Conservation (phyloP, 192 early-diverging fungal genomes). For the Chytriomyces sp. region DNA sequence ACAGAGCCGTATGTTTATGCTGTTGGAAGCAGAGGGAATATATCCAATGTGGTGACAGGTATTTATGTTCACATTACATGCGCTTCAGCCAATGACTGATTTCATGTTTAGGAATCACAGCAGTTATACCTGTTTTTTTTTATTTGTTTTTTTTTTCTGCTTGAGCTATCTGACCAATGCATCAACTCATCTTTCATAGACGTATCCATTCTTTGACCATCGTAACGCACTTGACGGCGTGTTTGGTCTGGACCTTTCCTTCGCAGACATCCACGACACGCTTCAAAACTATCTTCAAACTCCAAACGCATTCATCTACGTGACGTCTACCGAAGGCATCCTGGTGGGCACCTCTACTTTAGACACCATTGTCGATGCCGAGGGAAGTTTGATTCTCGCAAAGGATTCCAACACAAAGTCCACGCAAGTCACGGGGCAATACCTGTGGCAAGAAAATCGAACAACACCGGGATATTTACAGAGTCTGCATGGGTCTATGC, state of each 20-base stretch:
- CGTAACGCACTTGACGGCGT: neutral
- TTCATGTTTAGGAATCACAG: neutral
- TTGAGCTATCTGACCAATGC: neutral
- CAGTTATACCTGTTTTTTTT: no score
- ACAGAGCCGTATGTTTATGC: slow-evolving; percentile 7
- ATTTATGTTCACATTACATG: no score
- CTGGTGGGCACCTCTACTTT: no score
- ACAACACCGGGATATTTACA: no score
- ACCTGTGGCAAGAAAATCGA: no score
- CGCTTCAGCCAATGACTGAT: neutral
- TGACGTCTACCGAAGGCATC: neutral
- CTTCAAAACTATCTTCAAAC: neutral
- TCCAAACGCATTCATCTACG: slow-evolving; percentile 5
- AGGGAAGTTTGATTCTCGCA: no score
- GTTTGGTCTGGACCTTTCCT: neutral
- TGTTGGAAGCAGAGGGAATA: neutral
- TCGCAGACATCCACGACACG: slow-evolving; percentile 6
- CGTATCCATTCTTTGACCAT: slow-evolving; percentile 1
- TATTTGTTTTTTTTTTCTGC: neutral
- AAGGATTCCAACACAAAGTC: no score
- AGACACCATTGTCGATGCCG: no score
- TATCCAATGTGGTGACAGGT: neutral
- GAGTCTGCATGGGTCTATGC: no score
- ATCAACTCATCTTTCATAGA: neutral
- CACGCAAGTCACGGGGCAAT: no score